Evolutionary conservation across 148 eudicot species (phyloP).

Genomic region (Rheum nobile): DNA sequence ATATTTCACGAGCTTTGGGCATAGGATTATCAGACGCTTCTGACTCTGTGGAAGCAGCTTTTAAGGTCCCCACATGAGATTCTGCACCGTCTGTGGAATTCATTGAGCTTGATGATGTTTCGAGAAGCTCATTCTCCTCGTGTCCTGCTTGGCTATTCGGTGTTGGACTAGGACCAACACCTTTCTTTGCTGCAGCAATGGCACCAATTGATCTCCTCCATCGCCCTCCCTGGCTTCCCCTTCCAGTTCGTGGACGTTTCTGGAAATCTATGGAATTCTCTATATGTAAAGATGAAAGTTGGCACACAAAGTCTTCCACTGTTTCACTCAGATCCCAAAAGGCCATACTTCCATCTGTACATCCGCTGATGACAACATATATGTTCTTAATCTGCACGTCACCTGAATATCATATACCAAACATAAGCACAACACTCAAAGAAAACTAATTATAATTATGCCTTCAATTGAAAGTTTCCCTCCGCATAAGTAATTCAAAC

Average conservation of each 20-base stretch:
- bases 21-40: constrained; percentile 24
- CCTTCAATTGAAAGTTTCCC: neutral
- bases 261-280: constrained; percentile 51
- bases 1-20: constrained; percentile 22
- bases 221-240: constrained; percentile 99
- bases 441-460: neutral
- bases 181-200: constrained; percentile 13
- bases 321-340: constrained; percentile 82
- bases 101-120: constrained; percentile 14
- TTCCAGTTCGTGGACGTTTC: constrained; percentile 94
- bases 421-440: neutral
- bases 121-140: constrained; percentile 10
- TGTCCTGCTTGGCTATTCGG: neutral
- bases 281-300: constrained; percentile 38
- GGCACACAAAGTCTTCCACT: constrained; percentile 48
- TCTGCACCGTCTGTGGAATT: constrained; percentile 9
- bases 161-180: constrained; percentile 7
- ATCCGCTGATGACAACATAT: constrained; percentile 70
- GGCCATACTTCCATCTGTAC: constrained; percentile 88
- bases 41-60: constrained; percentile 17
- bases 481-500: neutral
- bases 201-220: constrained; percentile 62
- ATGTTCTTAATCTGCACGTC: constrained; percentile 28
- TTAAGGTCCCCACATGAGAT: constrained; percentile 8
- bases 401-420: constrained; percentile 28